A percentile compares a stretch with the other conserved stretches of the same genome.
Conservation (phyloP, 164 flowering plant species). For the Cinnamomum chago region DNA sequence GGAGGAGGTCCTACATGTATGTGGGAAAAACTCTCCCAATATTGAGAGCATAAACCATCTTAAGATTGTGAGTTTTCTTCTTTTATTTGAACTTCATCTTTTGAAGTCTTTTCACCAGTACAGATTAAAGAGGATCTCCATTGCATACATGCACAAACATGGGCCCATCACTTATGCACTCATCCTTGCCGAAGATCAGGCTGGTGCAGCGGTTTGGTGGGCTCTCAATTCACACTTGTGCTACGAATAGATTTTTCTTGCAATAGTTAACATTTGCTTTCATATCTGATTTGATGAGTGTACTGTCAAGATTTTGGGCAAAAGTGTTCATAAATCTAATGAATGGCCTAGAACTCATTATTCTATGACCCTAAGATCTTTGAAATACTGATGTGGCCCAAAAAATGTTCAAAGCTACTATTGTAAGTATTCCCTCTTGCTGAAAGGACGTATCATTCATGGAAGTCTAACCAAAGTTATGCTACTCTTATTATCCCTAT, state of each 20-base stretch:
- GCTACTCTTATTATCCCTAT: too few relatives aligned
- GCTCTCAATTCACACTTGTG: too few relatives aligned
- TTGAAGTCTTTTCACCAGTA: neutral
- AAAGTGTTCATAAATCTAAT: neutral
- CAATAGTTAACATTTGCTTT: too few relatives aligned
- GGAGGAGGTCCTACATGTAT: conserved; percentile 5
- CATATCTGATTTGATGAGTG: neutral
- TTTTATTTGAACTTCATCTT: neutral
- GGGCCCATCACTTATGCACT: neutral
- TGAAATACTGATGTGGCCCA: too few relatives aligned
- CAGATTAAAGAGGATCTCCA: neutral
- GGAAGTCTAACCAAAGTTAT: too few relatives aligned
- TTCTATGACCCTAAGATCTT: neutral
- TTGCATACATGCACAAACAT: neutral
- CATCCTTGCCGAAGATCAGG: neutral
- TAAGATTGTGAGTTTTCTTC: conserved; percentile 8
- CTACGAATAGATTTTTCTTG: too few relatives aligned
- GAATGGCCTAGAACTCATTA: neutral
- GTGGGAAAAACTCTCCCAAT: conserved; percentile 1
- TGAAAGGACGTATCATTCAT: too few relatives aligned
- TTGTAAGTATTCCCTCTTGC: too few relatives aligned
- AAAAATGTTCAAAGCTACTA: too few relatives aligned
- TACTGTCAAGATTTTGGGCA: neutral
- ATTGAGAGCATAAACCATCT: conserved; percentile 4
- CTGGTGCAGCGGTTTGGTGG: too few relatives aligned